These are phyloP conservation scores for Aspergillus tanneri DNA, from an alignment of 2,329 filamentous ascomycete species.

Conservation along the genomic window DNA sequence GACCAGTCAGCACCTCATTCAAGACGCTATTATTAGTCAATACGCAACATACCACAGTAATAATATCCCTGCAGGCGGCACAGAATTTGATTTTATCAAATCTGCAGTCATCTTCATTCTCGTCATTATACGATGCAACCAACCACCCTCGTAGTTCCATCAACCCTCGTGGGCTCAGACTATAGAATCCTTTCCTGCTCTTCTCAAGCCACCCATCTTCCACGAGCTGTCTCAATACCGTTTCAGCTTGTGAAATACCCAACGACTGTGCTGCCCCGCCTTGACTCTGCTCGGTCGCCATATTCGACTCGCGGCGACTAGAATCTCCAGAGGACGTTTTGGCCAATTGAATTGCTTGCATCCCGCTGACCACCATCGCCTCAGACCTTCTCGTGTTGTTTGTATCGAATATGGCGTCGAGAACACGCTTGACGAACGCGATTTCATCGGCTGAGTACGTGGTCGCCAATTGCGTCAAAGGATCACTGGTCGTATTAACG, in stretches of 20 bases:
- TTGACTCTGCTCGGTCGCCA: slow-evolving; percentile 37
- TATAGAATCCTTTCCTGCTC: slow-evolving; percentile 70
- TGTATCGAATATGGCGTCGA: slow-evolving; percentile 89
- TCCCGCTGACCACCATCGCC: slow-evolving; percentile 75
- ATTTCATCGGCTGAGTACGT: slow-evolving; percentile 79
- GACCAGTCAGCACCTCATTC: slow-evolving; percentile 4
- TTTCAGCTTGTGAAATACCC: slow-evolving; percentile 75
- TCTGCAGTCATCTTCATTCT: slow-evolving; percentile 52
- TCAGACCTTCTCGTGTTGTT: slow-evolving; percentile 80
- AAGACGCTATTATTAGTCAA: too few relatives aligned
- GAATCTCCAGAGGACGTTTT: slow-evolving; percentile 43
- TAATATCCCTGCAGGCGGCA: slow-evolving; percentile 81
- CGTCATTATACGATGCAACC: slow-evolving; percentile 84
- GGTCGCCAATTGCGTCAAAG: slow-evolving; percentile 83
- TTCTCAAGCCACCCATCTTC: slow-evolving; percentile 82
- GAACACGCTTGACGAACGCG: slow-evolving; percentile 78
- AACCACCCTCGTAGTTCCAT: slow-evolving; percentile 85
- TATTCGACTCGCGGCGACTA: slow-evolving; percentile 49
- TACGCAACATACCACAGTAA: slow-evolving; percentile 69
- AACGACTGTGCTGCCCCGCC: slow-evolving; percentile 53
- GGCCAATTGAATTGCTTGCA: slow-evolving; percentile 72
- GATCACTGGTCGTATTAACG: slow-evolving; percentile 83
- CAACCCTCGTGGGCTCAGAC: slow-evolving; percentile 71
- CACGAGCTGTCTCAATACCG: slow-evolving; percentile 66
- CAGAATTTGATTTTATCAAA: slow-evolving; percentile 82